A percentile compares a stretch with the other conserved stretches of the same genome.
Conservation (phyloP, 441 rosid species). For the Pelargonium cotyledonis region DNA sequence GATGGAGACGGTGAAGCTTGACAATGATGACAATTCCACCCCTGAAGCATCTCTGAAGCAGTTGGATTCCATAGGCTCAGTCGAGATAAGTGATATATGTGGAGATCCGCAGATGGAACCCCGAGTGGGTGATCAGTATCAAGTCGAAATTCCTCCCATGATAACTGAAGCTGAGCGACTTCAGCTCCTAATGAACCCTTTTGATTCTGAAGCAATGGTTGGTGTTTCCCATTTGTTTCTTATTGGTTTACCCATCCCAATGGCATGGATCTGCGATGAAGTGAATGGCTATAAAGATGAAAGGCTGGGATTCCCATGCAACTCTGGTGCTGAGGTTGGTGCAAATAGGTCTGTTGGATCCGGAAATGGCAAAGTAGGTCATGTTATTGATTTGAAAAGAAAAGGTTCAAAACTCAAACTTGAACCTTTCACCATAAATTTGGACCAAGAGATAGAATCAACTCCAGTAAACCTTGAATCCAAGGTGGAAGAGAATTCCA, state of each 20-base stretch:
- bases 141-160: slow-evolving; percentile 57
- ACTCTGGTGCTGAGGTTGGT: slow-evolving; percentile 21
- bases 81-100: slow-evolving; percentile 33
- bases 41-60: slow-evolving; percentile 33
- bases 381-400: slow-evolving; percentile 24
- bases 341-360: slow-evolving; percentile 33
- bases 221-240: slow-evolving; percentile 38
- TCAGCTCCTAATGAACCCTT: slow-evolving; percentile 35
- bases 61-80: slow-evolving; percentile 27
- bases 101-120: slow-evolving; percentile 52
- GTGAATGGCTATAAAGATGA: slow-evolving; percentile 17
- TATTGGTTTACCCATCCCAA: slow-evolving; percentile 42
- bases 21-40: slow-evolving; percentile 25
- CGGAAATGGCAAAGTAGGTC: slow-evolving; percentile 30
- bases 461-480: slow-evolving; percentile 19
- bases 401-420: slow-evolving; percentile 22
- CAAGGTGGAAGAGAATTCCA: slow-evolving; percentile 15
- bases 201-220: slow-evolving; percentile 24
- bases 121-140: slow-evolving; percentile 67
- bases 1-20: slow-evolving; percentile 35
- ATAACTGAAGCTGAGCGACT: slow-evolving; percentile 36
- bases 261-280: slow-evolving; percentile 35
- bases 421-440: slow-evolving; percentile 19
- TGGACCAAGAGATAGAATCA: slow-evolving; percentile 20
- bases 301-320: slow-evolving; percentile 22